Percentiles rank a stretch among this genome's conserved stretches.
Conservation (phyloP, 768 basidiomycete genomes). For the Trametes punicea region DNA sequence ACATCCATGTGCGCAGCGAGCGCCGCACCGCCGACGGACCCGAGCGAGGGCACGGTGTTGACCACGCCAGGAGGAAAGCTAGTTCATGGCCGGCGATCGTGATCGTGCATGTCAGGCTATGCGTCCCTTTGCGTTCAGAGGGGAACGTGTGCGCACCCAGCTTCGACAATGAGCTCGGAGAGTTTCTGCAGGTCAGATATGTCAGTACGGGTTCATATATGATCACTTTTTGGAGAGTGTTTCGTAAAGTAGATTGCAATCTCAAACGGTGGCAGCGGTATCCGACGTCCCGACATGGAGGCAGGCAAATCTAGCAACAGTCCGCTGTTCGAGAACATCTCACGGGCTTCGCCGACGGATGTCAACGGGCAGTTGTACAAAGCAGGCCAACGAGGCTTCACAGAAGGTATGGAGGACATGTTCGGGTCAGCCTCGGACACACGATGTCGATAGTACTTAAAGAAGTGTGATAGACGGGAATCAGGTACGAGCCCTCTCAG, state of each 20-base stretch:
- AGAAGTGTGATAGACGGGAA: too few species aligned
- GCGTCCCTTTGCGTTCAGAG: neutral
- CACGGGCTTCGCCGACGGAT: too few species aligned
- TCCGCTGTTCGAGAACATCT: neutral
- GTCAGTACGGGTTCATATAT: neutral
- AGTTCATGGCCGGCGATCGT: neutral
- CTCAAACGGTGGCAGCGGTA: neutral
- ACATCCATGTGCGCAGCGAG: conserved; percentile 79
- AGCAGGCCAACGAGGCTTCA: neutral
- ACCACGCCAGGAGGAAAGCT: conserved; percentile 91
- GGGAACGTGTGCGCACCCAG: conserved; percentile 54
- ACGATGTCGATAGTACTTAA: neutral
- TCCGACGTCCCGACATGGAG: neutral
- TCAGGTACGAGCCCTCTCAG: neutral
- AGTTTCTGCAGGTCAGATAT: conserved; percentile 52
- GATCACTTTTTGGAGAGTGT: neutral
- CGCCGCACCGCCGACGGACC: conserved; percentile 79
- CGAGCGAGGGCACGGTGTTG: conserved; percentile 84
- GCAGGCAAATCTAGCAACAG: neutral
- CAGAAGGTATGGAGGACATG: neutral
- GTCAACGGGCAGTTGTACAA: neutral
- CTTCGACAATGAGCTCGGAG: conserved; percentile 76
- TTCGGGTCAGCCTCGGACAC: neutral
- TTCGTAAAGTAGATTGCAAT: too few species aligned
- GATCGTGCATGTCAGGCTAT: too few species aligned